Evolutionary conservation across 352 stramenopile species (phyloP).

Genomic region (Pythium vanterpoolii): DNA sequence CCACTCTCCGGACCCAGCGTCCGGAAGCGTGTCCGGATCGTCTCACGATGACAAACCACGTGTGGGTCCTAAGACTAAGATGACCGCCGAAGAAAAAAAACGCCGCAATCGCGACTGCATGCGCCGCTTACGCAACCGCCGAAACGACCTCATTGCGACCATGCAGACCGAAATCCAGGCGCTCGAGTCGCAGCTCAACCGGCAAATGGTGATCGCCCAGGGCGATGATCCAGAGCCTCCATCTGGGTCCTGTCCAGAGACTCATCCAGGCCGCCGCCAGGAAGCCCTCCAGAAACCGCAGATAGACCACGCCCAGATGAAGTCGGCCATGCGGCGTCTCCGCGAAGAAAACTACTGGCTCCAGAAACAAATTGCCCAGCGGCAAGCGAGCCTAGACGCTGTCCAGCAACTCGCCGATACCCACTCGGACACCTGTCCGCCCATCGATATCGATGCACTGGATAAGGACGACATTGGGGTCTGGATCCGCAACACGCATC

Average conservation of each 20-base stretch:
- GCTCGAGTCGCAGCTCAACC: slow-evolving; percentile 17
- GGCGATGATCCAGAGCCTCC: neutral
- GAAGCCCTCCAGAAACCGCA: neutral
- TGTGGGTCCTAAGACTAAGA: slow-evolving; percentile 3
- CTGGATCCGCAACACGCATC: slow-evolving; percentile 23
- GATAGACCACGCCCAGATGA: slow-evolving; percentile 13
- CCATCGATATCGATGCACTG: slow-evolving; percentile 12
- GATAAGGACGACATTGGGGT: slow-evolving; percentile 15
- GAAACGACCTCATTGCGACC: slow-evolving; percentile 9
- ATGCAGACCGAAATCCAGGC: slow-evolving; percentile 21
- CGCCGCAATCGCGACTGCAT: slow-evolving; percentile 29
- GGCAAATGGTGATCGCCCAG: slow-evolving; percentile 1
- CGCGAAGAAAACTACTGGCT: slow-evolving; percentile 33
- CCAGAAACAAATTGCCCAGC: slow-evolving; percentile 20
- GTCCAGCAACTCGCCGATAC: slow-evolving; percentile 4
- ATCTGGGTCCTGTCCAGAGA: neutral
- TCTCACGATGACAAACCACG: neutral
- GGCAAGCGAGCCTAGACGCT: neutral
- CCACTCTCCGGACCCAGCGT: neutral
- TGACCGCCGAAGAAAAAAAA: slow-evolving; percentile 25
- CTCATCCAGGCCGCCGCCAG: neutral
- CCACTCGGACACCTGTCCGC: neutral
- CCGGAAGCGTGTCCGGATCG: neutral
- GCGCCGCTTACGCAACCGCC: slow-evolving; percentile 21
- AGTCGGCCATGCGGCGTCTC: slow-evolving; percentile 19